Percentiles rank a stretch among this genome's conserved stretches.
Conservation (phyloP, 495 filamentous ascomycete species). For the Parmelia sp. region DNA sequence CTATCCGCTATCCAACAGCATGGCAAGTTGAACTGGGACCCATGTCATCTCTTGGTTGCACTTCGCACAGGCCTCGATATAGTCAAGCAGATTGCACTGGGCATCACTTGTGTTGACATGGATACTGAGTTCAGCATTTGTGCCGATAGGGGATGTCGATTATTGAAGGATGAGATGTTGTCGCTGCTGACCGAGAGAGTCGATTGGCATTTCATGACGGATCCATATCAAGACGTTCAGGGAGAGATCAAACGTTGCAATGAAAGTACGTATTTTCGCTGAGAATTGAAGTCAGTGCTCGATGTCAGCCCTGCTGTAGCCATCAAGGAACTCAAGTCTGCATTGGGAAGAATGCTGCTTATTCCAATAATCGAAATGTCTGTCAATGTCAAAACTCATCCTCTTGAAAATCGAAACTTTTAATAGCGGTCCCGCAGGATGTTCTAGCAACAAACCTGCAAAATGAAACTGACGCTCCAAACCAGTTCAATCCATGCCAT, state of each 20-base stretch:
- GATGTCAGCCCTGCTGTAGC: not conserved
- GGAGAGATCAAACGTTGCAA: not conserved
- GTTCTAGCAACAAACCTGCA: not conserved
- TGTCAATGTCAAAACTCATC: no score
- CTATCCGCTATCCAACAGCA: not conserved
- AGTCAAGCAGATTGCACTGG: not conserved
- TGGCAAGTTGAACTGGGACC: not conserved
- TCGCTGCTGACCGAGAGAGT: not conserved
- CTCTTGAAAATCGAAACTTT: no score
- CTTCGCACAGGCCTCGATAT: not conserved
- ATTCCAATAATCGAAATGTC: no score
- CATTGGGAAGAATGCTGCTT: no score
- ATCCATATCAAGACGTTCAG: not conserved
- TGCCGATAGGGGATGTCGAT: not conserved
- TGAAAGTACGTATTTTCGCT: not conserved
- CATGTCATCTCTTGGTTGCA: not conserved
- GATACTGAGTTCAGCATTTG: not conserved
- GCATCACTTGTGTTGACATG: not conserved
- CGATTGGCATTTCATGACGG: not conserved
- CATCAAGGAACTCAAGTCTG: not conserved
- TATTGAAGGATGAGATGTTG: not conserved
- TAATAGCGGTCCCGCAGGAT: no score
- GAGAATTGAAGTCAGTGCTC: not conserved
- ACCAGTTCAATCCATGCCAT: no score
- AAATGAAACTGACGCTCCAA: no score